Percentiles rank a stretch among this genome's conserved stretches.
Conservation (phyloP, 768 basidiomycete species). For the Thelephora ganbajun region DNA sequence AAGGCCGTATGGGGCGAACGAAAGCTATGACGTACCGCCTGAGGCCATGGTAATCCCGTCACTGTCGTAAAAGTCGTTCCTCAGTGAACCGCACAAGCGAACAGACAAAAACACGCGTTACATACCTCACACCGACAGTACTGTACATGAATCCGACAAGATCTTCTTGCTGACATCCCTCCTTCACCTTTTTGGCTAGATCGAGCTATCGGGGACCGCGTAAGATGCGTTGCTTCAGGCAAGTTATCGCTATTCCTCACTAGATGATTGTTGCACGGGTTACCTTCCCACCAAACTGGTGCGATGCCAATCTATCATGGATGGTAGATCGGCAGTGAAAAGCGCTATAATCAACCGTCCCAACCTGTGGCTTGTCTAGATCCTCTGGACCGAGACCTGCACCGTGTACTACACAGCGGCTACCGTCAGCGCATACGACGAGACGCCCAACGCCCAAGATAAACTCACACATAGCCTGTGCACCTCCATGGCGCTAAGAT, state of each 20-base stretch:
- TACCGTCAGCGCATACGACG: neutral
- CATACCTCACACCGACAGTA: conserved; percentile 70
- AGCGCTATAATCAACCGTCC: neutral
- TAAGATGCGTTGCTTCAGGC: conserved; percentile 1
- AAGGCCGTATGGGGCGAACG: neutral
- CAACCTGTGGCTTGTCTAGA: conserved; percentile 74
- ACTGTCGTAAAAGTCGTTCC: conserved; percentile 18
- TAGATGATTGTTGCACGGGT: conserved; percentile 77
- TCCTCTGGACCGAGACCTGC: conserved; percentile 66
- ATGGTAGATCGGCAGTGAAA: conserved; percentile 4
- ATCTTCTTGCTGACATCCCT: conserved; percentile 70
- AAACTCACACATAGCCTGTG: conserved; percentile 61
- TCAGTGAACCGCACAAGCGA: neutral
- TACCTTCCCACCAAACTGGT: conserved; percentile 89
- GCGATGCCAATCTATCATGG: conserved; percentile 65
- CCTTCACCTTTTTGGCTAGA: conserved; percentile 65
- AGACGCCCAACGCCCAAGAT: conserved; percentile 23
- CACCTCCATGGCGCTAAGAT: conserved; percentile 46
- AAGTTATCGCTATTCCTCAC: conserved; percentile 22
- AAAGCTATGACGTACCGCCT: conserved; percentile 38
- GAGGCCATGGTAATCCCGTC: conserved; percentile 89
- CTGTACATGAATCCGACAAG: conserved; percentile 76
- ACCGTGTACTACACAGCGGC: conserved; percentile 45
- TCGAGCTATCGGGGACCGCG: conserved; percentile 43
- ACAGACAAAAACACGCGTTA: too few relatives aligned